Base-by-base conservation (phyloP, 23 red algal species). In the Gracilariopsis chorda region DNA sequence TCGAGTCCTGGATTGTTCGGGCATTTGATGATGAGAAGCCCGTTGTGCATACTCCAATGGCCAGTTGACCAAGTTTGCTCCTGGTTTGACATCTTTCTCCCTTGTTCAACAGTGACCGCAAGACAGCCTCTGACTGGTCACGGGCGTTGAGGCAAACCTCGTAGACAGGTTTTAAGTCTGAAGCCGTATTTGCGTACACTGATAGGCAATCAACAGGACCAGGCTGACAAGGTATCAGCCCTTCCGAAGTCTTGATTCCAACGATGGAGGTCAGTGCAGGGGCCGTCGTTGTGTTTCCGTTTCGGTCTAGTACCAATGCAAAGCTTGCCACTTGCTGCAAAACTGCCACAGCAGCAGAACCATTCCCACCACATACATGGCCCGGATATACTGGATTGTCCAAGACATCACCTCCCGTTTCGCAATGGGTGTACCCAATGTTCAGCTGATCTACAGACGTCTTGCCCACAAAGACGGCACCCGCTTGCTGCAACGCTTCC, bases 401-500 rank as follows among this genome's bases (percentile, higher is more conserved):
- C 5, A 78, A 19, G 10, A 10, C 10, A 16, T 42, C 65, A 14
- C 32, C 37, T 2, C 63, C 33, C 33, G 63, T 60, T 37, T 78
- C 68, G 9, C 40, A 77, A 37, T 70, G 63, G 12, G 84, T 59
- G 51, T 78, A 60, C 17, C 84, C 84, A 21, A 86, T 21, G 44
- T 89, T 89, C 20, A 78, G 77, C 21, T 89, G 69, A 32, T 89
- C 84, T 35, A 47, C 71, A 11, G 16, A 77, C 25, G 84, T 89
- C 32, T 89, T 77, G 20, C 84, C 84, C 10, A 89, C 24, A 12
- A 75, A 43, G 12, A 89, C 48, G 28, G 69, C 84, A 11, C 84
- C 84, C 44, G 84, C 84, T 34, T 67, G 43, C 44, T 77, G 49
- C 4, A 89, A 12, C 6, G 28, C 34, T 48, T 64, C 47, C 4